These are phyloP conservation scores for Fragosphaeria purpurea DNA, from an alignment of 2,329 filamentous ascomycete genomes.

Conservation along the genomic window DNA sequence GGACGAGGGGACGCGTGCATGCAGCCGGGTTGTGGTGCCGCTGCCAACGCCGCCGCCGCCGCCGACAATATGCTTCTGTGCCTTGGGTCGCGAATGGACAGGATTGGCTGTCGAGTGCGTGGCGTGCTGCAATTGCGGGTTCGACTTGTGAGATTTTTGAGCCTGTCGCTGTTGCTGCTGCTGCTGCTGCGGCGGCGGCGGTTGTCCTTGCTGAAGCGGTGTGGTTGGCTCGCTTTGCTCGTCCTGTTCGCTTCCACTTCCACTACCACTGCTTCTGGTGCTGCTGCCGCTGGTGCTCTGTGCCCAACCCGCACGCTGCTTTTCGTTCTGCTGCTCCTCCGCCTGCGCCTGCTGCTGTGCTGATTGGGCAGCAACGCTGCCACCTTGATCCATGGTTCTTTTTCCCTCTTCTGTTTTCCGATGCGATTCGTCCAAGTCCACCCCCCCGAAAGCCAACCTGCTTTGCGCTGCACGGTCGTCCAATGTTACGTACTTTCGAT, in stretches of 20 bases:
- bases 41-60: slow-evolving; percentile 14
- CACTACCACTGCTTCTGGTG: background rate
- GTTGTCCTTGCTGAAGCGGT: slow-evolving; percentile 2
- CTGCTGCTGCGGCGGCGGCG: background rate
- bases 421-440: no score
- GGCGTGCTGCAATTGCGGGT: background rate
- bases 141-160: background rate
- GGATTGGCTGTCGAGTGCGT: background rate
- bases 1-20: slow-evolving; percentile 42
- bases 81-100: slow-evolving; percentile 24
- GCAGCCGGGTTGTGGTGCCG: slow-evolving; percentile 30
- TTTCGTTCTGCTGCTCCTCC: background rate
- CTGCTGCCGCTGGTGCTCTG: background rate
- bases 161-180: background rate
- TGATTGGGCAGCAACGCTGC: slow-evolving; percentile 9
- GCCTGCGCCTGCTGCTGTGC: background rate
- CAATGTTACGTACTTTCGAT: no score
- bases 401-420: no score
- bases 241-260: background rate
- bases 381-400: slow-evolving; percentile 6
- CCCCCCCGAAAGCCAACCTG: no score
- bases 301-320: background rate
- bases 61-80: slow-evolving; percentile 35
- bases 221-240: background rate
- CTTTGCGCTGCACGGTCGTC: no score